Evolutionary conservation across 352 stramenopile species (phyloP).

Genomic region (Phytophthora boehmeriae): DNA sequence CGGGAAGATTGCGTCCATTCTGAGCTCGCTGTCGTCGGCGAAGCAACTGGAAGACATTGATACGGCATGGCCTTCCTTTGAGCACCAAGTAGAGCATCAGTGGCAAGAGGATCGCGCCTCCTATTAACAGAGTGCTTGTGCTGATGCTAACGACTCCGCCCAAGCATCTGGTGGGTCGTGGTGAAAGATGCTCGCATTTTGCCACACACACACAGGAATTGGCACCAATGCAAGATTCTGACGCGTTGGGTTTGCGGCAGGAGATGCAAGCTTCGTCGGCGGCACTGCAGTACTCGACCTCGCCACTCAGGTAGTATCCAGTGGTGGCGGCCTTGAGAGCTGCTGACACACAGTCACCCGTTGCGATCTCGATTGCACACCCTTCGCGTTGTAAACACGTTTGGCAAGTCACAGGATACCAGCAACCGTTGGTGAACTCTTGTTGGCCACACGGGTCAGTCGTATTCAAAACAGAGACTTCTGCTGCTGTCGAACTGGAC

Average conservation of each 20-base stretch:
- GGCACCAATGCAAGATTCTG: constrained; percentile 16
- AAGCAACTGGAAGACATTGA: constrained; percentile 13
- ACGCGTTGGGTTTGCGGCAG: constrained; percentile 14
- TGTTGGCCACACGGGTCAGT: constrained; percentile 25
- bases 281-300: constrained; percentile 20
- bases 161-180: constrained; percentile 16
- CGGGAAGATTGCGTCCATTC: constrained; percentile 16
- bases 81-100: constrained; percentile 21
- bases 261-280: constrained; percentile 22
- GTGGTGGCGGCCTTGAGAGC: constrained; percentile 3
- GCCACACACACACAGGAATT: constrained; percentile 21
- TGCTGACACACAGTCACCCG: constrained; percentile 11
- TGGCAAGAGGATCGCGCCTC: constrained; percentile 17
- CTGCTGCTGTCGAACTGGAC: constrained; percentile 8
- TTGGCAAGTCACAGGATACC: constrained; percentile 25
- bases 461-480: constrained; percentile 9
- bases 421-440: constrained; percentile 24
- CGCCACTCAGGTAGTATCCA: constrained; percentile 15
- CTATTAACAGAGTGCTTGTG: constrained; percentile 10
- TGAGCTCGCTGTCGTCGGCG: constrained; percentile 5
- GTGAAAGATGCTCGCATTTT: constrained; percentile 27
- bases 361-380: constrained; percentile 23
- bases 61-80: constrained; percentile 18
- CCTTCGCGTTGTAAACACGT: constrained; percentile 16
- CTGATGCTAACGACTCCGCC: background rate